Evolutionary conservation across 306 rosid genomes (phyloP).

Genomic region (Canavalia gladiata): DNA sequence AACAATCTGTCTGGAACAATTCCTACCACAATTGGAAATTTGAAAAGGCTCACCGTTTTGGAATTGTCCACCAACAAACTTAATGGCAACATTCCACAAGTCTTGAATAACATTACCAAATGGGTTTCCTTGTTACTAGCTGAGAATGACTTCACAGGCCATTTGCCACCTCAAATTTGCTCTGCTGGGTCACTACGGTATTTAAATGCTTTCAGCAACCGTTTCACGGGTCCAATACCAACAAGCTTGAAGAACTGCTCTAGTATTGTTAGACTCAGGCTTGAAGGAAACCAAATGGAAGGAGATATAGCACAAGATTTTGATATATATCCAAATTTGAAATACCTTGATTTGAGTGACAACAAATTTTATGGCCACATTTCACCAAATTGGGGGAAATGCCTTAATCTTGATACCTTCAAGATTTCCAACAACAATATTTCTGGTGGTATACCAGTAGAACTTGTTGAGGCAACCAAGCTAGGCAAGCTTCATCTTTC

Average conservation of each 20-base stretch:
- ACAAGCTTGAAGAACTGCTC: slow-evolving; percentile 47
- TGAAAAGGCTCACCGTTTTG: slow-evolving; percentile 18
- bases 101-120: slow-evolving; percentile 17
- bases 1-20: slow-evolving; percentile 50
- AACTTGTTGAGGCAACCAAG: slow-evolving; percentile 31
- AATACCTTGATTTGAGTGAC: slow-evolving; percentile 47
- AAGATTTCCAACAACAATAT: slow-evolving; percentile 44
- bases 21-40: slow-evolving; percentile 51
- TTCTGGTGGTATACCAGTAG: slow-evolving; percentile 49
- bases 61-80: slow-evolving; percentile 44
- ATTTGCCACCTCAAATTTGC: slow-evolving; percentile 44
- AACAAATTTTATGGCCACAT: slow-evolving; percentile 49
- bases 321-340: slow-evolving; percentile 50
- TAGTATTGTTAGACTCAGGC: slow-evolving; percentile 43
- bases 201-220: not conserved
- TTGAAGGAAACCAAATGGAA: slow-evolving; percentile 47
- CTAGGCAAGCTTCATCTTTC: slow-evolving; percentile 48
- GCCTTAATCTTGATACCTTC: slow-evolving; percentile 2
- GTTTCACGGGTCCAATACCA: slow-evolving; percentile 47
- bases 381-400: slow-evolving; percentile 51
- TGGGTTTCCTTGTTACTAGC: slow-evolving; percentile 1
- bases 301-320: slow-evolving; percentile 55
- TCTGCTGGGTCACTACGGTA: not conserved
- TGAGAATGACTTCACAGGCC: slow-evolving; percentile 45
- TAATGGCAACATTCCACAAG: slow-evolving; percentile 41